Conservation (phyloP, 306 rosid species). For the Quillaja saponaria region DNA sequence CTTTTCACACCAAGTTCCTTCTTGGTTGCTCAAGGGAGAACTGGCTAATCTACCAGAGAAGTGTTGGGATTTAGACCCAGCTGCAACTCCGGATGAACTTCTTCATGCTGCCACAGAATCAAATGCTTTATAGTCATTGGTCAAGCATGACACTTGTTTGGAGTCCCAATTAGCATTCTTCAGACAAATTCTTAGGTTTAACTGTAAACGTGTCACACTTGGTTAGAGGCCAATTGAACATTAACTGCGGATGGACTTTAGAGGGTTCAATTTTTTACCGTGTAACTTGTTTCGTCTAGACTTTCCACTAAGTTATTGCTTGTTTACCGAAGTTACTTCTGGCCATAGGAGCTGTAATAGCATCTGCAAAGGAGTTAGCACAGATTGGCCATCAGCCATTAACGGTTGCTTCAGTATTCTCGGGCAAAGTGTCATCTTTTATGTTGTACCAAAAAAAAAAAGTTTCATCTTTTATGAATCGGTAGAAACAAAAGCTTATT, state of each 20-base stretch:
- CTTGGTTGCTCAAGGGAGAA: constrained; percentile 69
- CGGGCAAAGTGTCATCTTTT: too few species aligned
- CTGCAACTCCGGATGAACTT: constrained; percentile 96
- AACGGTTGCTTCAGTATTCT: background rate
- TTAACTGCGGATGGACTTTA: constrained; percentile 58
- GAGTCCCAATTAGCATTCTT: constrained; percentile 53
- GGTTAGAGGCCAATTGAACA: constrained; percentile 61
- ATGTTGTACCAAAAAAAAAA: constrained; percentile 11
- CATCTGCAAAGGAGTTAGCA: constrained; percentile 30
- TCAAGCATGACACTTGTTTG: constrained; percentile 38
- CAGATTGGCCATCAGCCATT: constrained; percentile 30
- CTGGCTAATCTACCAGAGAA: constrained; percentile 59
- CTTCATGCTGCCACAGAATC: constrained; percentile 65
- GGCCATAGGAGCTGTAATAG: constrained; percentile 30
- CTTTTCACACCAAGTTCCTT: constrained; percentile 96
- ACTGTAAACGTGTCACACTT: constrained; percentile 80
- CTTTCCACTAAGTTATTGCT: constrained; percentile 43
- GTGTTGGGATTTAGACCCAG: constrained; percentile 97
- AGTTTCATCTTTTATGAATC: too few species aligned
- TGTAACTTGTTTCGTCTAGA: constrained; percentile 43
- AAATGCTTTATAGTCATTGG: constrained; percentile 38
- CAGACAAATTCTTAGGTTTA: constrained; percentile 63
- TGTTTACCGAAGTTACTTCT: constrained; percentile 37
- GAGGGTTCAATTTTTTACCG: constrained; percentile 52
- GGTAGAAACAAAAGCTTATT: too few species aligned